Evolutionary conservation across 306 rosid species (phyloP).

Genomic region (Alnus rubra): DNA sequence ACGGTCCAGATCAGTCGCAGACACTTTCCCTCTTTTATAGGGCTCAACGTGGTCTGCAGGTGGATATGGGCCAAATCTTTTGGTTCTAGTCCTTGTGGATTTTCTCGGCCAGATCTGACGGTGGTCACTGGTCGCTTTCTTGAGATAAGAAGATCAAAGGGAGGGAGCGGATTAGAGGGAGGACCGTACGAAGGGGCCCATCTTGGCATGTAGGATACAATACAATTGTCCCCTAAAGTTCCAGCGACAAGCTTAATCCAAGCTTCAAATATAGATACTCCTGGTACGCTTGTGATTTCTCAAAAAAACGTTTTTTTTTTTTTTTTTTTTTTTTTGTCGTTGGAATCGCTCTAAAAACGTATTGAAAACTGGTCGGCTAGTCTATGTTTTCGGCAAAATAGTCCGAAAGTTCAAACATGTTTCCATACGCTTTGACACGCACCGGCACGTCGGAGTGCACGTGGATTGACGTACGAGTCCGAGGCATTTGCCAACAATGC

Average conservation of each 20-base stretch:
- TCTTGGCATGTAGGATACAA: too few relatives aligned
- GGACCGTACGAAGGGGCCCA: neutral
- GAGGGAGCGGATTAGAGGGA: too few relatives aligned
- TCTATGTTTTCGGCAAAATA: slow-evolving; percentile 49
- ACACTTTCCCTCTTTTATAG: too few relatives aligned
- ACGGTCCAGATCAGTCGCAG: slow-evolving; percentile 11
- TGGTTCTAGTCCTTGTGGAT: slow-evolving; percentile 2
- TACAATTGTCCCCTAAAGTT: neutral
- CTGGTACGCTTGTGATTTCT: too few relatives aligned
- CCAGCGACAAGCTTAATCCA: neutral
- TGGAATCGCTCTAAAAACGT: neutral
- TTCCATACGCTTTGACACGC: neutral
- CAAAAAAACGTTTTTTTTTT: neutral
- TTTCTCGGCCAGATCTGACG: neutral
- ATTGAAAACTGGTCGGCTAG: slow-evolving; percentile 41
- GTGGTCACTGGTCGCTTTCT: neutral
- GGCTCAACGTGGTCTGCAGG: neutral
- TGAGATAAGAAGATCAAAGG: neutral
- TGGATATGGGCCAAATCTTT: slow-evolving; percentile 18
- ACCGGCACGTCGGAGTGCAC: slow-evolving; percentile 35
- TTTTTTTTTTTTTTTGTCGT: neutral
- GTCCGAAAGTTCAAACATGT: slow-evolving; percentile 27
- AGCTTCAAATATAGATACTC: too few relatives aligned
- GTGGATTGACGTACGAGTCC: slow-evolving; percentile 29
- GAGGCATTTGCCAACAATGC: slow-evolving; percentile 10